These are phyloP conservation scores for Coemansia sp. DNA, from an alignment of 192 early-diverging fungal species.

Conservation along the genomic window DNA sequence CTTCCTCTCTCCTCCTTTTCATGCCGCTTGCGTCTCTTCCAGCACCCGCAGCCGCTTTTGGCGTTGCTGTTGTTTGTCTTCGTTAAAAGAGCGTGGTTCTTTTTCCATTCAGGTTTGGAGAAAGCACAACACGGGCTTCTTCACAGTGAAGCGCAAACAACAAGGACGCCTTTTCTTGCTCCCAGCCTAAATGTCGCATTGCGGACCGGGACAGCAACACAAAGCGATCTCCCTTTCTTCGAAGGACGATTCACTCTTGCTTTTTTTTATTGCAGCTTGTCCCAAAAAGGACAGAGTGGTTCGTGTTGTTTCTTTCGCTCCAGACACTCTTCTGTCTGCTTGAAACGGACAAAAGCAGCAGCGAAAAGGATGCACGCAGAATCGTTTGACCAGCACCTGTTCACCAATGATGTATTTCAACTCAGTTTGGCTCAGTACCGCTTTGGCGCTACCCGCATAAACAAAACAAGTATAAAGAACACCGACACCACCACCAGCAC, in stretches of 20 bases:
- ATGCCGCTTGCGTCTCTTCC: neutral
- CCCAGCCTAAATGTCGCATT: too few relatives aligned
- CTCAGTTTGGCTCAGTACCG: slow-evolving; percentile 20
- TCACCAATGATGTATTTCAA: neutral
- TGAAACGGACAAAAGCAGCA: too few relatives aligned
- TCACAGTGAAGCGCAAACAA: neutral
- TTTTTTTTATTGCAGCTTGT: too few relatives aligned
- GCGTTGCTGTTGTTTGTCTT: neutral
- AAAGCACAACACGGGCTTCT: neutral
- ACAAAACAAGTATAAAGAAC: slow-evolving; percentile 51
- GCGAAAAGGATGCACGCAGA: too few relatives aligned
- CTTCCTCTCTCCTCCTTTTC: neutral
- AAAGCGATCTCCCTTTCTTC: neutral
- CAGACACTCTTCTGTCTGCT: too few relatives aligned
- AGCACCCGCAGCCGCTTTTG: neutral
- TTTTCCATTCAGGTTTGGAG: too few relatives aligned
- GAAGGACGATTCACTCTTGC: neutral
- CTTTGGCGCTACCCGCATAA: slow-evolving; percentile 54
- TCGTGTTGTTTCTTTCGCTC: neutral
- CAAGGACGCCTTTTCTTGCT: neutral
- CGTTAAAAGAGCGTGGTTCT: neutral
- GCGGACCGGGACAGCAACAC: neutral
- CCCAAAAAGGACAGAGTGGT: neutral
- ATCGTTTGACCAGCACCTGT: neutral
- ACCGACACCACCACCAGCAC: slow-evolving; percentile 44